Evolutionary conservation across 129 eudicot genomes (phyloP), one percentile per base, ranked within the genome.

Genomic region (Calendula officinalis): DNA sequence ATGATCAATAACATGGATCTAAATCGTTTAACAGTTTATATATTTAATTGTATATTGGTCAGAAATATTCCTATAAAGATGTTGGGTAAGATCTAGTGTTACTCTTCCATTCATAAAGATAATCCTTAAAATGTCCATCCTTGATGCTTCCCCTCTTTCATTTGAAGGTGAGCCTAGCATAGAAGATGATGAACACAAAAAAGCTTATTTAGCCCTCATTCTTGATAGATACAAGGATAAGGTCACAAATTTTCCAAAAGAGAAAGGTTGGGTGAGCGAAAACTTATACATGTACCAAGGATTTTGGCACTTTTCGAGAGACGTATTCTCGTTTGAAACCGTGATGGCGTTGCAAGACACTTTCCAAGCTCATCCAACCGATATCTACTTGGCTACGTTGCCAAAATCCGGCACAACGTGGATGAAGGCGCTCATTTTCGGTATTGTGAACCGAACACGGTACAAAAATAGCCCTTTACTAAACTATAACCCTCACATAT

Each of bases 351-450:
- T 67, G 42, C 54, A 71, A 11, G 68, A 77, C 1, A 55, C 64
- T 11, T 84, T 81, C 53, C 35, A 78, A 38, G 76, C 84, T 42
- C 62, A 40, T 0, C 64, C 86, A 37, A 66, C 43, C 0, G 86
- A 84, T 44, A 67, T 84, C 34, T 47, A 75, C 30, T 35, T 84
- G n/a, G 75, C 62, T 45, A 68, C 83, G 16, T 27, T 45, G 12
- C 76, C 77, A 0, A 84, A 84, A 73, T 78, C 78, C 4, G 80
- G 87, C 22, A 81, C 87, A 0, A 81, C 87, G 6, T 81, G 84
- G 84, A 72, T 84, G 15, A 81, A 81, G 65, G 72, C 87, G 4
- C 82, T 81, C 11, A 3, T 62, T 3, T 78, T 70, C 30, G 68
- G 82, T 17, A 64, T 74, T 4, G 50, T 60, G 9, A 75, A 78